Evolutionary conservation across 257 asterid species (phyloP), one percentile per base, ranked within the genome.

Genomic region (Penstemon davidsonii): DNA sequence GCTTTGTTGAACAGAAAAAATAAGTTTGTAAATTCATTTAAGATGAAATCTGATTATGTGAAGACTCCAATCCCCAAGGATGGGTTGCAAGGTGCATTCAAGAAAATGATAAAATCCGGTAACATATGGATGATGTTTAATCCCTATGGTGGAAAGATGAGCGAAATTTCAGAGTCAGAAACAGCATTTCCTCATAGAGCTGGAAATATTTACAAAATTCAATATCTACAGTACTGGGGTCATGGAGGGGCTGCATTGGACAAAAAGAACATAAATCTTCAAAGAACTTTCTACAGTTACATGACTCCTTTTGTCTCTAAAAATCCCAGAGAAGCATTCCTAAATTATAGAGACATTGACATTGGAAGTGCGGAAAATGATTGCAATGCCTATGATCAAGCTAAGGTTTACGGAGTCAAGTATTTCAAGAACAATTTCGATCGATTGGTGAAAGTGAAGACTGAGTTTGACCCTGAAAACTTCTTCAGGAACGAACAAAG

Each of bases 101-200:
- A 46, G 0, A 71, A 68, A 7, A 18, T 78, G 18, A 41, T 12
- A 0, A 64, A 63, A 0, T 51, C n/a, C 0, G 66, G 74, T 8
- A 45, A 13, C 0, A 33, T 52, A 2, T 1, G 25, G 40, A 10
- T 75, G 64, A 54, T 45, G 58, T 66, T 78, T 53, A 82, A 78
- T 25, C 76, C 83, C 0, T 82, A 75, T 39, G 86, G 83, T 2
- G 86, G 86, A 6, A 59, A 47, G 19, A 78, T 78, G 83, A 52
- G 77, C 8, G 73, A 72, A 39, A 78, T 78, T 6, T 69, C 78
- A 6, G 75, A 40, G 5, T 0, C 79, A 0, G 78, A 38, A 11
- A 63, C 60, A 0, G 47, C 86, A 0, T 82, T 75, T 40, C 86
- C 84, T 0, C 83, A 82, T 38, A 55, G 86, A 41, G 80, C 63